A percentile compares a stretch with the other conserved stretches of the same genome.
These are phyloP conservation scores for Macrocybe sp. DNA, from an alignment of 1,284 basidiomycete genomes.

Conservation along the genomic window DNA sequence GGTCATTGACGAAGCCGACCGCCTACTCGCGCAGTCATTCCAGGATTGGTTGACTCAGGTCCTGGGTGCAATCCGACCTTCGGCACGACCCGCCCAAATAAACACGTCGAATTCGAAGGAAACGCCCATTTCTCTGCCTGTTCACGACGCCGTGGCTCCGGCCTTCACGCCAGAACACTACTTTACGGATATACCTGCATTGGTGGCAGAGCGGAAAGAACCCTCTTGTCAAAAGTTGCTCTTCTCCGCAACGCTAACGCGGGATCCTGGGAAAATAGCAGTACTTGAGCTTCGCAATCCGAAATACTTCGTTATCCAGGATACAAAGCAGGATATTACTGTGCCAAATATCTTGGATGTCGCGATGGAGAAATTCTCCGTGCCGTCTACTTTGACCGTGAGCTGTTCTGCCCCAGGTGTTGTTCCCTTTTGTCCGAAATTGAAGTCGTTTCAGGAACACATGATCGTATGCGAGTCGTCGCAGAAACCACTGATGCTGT, in stretches of 20 bases:
- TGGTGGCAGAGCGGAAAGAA: slow-evolving; percentile 49
- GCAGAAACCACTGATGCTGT: slow-evolving; percentile 86
- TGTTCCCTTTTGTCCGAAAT: slow-evolving; percentile 2
- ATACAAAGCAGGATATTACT: slow-evolving; percentile 32
- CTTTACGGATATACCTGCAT: slow-evolving; percentile 35
- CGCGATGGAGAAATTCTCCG: slow-evolving; percentile 74
- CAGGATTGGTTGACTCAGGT: slow-evolving; percentile 92
- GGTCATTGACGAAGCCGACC: slow-evolving; percentile 98
- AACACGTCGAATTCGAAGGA: background rate
- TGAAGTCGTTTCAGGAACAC: slow-evolving; percentile 59
- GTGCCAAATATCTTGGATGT: slow-evolving; percentile 39
- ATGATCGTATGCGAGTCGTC: slow-evolving; percentile 80
- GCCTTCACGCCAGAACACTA: slow-evolving; percentile 44
- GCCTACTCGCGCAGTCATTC: slow-evolving; percentile 91
- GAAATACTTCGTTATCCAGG: slow-evolving; percentile 85
- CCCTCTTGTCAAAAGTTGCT: slow-evolving; percentile 90
- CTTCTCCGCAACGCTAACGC: slow-evolving; percentile 94
- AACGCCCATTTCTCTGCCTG: slow-evolving; percentile 8
- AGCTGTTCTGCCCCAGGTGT: slow-evolving; percentile 3
- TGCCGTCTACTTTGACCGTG: slow-evolving; percentile 76
- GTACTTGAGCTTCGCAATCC: slow-evolving; percentile 78
- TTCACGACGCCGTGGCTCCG: slow-evolving; percentile 57
- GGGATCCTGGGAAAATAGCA: slow-evolving; percentile 89
- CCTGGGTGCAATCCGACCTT: slow-evolving; percentile 63
- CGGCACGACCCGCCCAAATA: slow-evolving; percentile 13